Evolutionary conservation across 148 eudicot species (phyloP).

Genomic region (Chenopodium formosanum): DNA sequence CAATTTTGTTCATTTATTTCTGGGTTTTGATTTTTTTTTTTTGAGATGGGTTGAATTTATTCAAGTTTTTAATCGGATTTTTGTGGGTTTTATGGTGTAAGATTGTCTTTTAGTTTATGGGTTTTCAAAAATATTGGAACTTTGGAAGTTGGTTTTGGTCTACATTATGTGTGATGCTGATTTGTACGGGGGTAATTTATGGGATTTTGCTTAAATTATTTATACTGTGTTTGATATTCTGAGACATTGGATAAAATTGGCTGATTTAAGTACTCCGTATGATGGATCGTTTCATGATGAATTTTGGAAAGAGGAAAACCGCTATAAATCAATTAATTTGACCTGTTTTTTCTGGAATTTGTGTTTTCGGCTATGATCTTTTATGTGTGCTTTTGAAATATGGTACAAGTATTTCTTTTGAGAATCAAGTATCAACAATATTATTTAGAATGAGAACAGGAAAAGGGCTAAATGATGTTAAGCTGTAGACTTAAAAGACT

Average conservation of each 20-base stretch:
- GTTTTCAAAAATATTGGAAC: slow-evolving; percentile 4
- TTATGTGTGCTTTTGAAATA: not conserved
- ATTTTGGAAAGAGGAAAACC: not conserved
- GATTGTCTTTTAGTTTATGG: not conserved
- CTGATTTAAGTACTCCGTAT: too few relatives aligned
- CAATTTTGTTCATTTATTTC: not conserved
- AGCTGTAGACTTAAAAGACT: not conserved
- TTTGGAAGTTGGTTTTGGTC: not conserved
- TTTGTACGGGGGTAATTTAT: not conserved
- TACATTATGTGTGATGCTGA: not conserved
- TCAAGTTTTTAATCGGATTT: too few relatives aligned
- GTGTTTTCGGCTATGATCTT: not conserved
- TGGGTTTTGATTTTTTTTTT: not conserved
- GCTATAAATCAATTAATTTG: not conserved
- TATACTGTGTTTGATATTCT: not conserved
- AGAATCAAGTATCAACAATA: not conserved
- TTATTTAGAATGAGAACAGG: not conserved
- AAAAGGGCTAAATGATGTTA: not conserved
- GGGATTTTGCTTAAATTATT: not conserved
- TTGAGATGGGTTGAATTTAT: not conserved
- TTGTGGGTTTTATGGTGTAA: not conserved
- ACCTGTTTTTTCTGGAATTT: not conserved
- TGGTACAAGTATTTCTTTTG: not conserved
- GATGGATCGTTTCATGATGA: not conserved
- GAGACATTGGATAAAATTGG: not conserved